Evolutionary conservation across 495 filamentous ascomycete genomes (phyloP).

Genomic region (Pyrenula massariospora): DNA sequence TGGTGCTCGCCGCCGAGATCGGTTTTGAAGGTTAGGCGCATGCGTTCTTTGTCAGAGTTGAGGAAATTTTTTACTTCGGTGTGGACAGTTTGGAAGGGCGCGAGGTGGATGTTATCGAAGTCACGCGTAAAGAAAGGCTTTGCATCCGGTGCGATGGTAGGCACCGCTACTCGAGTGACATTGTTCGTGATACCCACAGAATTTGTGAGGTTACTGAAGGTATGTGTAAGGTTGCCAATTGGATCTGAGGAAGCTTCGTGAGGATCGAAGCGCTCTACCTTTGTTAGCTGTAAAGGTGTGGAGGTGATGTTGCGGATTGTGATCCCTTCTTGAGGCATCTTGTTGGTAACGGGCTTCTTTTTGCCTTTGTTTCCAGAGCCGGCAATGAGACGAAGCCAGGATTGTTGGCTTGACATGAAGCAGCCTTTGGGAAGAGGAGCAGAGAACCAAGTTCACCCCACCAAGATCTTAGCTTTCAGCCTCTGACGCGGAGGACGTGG

Average conservation of each 20-base stretch:
- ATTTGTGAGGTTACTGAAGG: conserved; percentile 26
- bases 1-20: conserved; percentile 45
- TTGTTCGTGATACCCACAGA: conserved; percentile 13
- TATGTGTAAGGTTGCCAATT: conserved; percentile 28
- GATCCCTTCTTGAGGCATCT: conserved; percentile 17
- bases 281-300: conserved; percentile 57
- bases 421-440: not conserved
- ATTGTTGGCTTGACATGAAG: not conserved
- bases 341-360: not conserved
- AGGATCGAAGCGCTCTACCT: conserved; percentile 59
- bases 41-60: conserved; percentile 33
- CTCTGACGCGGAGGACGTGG: not conserved
- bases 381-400: not conserved
- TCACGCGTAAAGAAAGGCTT: conserved; percentile 43
- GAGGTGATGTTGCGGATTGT: conserved; percentile 83
- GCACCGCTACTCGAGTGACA: conserved; percentile 19
- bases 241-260: conserved; percentile 34
- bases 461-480: not conserved
- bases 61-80: conserved; percentile 41
- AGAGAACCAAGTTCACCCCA: not conserved
- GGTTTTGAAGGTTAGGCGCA: conserved; percentile 52
- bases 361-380: not conserved
- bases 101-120: conserved; percentile 38
- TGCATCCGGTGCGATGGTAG: conserved; percentile 36
- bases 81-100: conserved; percentile 42